Conservation (phyloP, 139 green algal genomes). For the Chlorella ohadii region DNA sequence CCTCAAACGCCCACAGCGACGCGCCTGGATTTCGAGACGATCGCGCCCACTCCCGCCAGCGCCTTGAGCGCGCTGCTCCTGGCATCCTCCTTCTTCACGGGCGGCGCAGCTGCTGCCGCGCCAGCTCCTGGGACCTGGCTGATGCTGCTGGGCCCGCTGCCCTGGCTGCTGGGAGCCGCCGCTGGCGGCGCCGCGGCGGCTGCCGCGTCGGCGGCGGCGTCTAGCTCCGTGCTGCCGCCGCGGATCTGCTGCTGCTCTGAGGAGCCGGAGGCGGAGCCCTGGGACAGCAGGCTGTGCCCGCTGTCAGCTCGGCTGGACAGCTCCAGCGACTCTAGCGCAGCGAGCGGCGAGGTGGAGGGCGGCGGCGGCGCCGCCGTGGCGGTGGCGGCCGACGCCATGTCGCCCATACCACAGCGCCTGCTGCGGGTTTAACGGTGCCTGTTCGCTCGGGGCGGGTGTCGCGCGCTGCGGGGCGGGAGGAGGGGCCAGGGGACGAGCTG, state of each 20-base stretch:
- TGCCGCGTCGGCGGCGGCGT: not conserved
- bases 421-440: too few species aligned
- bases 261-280: not conserved
- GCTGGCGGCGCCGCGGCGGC: not conserved
- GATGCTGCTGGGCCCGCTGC: too few species aligned
- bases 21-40: slow-evolving; percentile 43
- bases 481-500: too few species aligned
- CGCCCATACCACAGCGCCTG: too few species aligned
- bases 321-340: not conserved
- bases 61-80: slow-evolving; percentile 44
- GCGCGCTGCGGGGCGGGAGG: too few species aligned
- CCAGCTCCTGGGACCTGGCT: too few species aligned
- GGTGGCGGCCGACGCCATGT: too few species aligned
- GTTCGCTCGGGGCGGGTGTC: too few species aligned
- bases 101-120: not conserved
- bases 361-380: too few species aligned
- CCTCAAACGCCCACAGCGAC: too few species aligned
- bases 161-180: not conserved
- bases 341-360: too few species aligned
- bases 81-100: slow-evolving; percentile 23
- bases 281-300: slow-evolving; percentile 4
- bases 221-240: not conserved
- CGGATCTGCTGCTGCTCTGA: not conserved
- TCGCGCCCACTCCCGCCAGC: slow-evolving; percentile 30
- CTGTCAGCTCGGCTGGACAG: slow-evolving; percentile 8